Base-by-base conservation (phyloP, 345 rosid species). In the Cochlearia excelsa region DNA sequence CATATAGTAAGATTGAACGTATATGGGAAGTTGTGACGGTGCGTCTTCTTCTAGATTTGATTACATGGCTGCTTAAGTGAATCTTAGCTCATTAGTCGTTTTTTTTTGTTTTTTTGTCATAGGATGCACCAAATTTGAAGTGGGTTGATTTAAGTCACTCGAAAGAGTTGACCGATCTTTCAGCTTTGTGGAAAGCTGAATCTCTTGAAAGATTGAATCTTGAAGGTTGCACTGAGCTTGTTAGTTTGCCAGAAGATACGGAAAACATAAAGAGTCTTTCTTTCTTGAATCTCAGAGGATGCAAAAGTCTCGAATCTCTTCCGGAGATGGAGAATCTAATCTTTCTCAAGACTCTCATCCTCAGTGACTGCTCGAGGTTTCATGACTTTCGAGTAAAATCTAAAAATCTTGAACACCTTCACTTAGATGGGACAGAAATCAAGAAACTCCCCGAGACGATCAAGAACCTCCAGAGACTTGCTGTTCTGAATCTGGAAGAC, bases 111-210 rank as follows among this genome's bases (percentile, higher is more conserved):
- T 37, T 16, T n/a, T 65, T 5, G 3, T 55, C 29, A 43, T 47
- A 77, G 80, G 41, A 0, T 57, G 2, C 62, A 42, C 69, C 37
- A 3, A 73, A 73, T 0, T 39, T 77, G 46, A 73, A 46, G 50
- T 27, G 51, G 55, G 30, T 76, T 2, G 50, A 61, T 39, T 70
- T 79, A 3, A 23, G 46, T 1, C 1, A 49, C 1, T 76, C 68
- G 0, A 9, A 10, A 23, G 10, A 63, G 6, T 46, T 78, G 26
- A 54, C 0, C 0, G 38, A 27, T 30, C 26, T 73, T 7, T 59
- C 35, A 1, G 53, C 67, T 40, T 29, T 70, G 7, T 66, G 64
- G 38, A 0, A 54, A 4, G 71, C 71, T 0, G n/a, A 26, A 31
- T 64, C 43, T 4, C 61, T 79, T 53, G 40, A 43, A 23, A 51